A percentile compares a stretch with the other conserved stretches of the same genome.
Conservation (phyloP, 768 basidiomycete genomes). For the Baorangia bicolor region DNA sequence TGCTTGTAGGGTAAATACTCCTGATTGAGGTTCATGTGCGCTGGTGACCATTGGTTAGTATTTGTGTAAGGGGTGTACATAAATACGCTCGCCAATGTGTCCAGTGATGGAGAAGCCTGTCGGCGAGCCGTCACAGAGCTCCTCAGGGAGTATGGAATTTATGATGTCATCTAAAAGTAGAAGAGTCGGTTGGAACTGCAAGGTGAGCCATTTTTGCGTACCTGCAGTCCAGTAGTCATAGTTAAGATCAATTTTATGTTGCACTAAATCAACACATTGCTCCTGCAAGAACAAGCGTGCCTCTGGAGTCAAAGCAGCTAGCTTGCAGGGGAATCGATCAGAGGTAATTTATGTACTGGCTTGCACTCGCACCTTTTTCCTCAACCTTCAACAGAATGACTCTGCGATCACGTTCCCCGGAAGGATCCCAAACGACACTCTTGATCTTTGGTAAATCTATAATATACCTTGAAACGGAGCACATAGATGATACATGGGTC, state of each 20-base stretch:
- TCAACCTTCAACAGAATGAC: conserved; percentile 67
- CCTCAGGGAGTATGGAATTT: conserved; percentile 75
- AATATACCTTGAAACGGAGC: conserved; percentile 44
- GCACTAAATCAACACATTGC: conserved; percentile 56
- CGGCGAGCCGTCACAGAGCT: conserved; percentile 75
- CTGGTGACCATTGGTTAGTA: conserved; percentile 39
- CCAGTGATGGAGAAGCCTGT: conserved; percentile 86
- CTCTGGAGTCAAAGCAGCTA: conserved; percentile 66
- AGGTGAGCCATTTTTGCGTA: conserved; percentile 29
- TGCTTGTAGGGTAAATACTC: conserved; percentile 92
- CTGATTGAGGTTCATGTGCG: conserved; percentile 86
- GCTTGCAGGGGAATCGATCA: conserved; percentile 37
- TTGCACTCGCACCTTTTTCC: conserved; percentile 50
- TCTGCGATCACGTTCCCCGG: conserved; percentile 47
- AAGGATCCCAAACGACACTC: conserved; percentile 53
- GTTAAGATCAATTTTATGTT: conserved; percentile 61
- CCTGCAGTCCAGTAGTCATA: conserved; percentile 92
- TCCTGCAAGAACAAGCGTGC: conserved; percentile 53
- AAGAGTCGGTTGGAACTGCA: not conserved
- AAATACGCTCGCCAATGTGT: conserved; percentile 74
- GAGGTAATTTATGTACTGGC: not conserved
- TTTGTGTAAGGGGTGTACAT: not conserved
- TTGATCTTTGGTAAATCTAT: conserved; percentile 70
- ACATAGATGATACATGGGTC: conserved; percentile 11
- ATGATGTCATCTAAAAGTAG: conserved; percentile 72